Evolutionary conservation across 2,329 filamentous ascomycete genomes (phyloP), one percentile per base, ranked within the genome.

Genomic region (Fusarium sp.): DNA sequence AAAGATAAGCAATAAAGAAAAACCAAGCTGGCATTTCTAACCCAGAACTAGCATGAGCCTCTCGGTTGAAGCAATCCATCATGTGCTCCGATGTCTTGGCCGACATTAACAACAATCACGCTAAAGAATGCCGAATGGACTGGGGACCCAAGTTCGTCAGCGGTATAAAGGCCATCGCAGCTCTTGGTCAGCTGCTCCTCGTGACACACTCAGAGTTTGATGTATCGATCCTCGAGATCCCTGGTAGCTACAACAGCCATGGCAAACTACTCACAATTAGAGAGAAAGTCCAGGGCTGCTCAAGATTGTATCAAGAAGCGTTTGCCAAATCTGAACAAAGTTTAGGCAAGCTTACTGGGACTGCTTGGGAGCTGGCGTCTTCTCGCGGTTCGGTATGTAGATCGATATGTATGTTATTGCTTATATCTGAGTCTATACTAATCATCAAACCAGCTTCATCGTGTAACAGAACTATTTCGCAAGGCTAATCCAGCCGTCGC

Each of bases 401-500:
- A 31, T 31, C 11, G 31, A 31, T 31, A 31, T 31, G 3, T 31
- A 31, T 31, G 31, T 12, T 31, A 12, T 31, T 12, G 31, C 12
- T 31, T 31, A 12, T 12, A 31, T 31, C 31, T 12, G 31, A 31
- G 31, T 31, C 41, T 44, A 17, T 12, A 6, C 42, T 44, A 4
- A 44, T 18, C 6, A 18, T 12, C 0, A 12, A 11, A 24, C 42
- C 11, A 44, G 42, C n/a, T 44, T 44, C 42, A 44, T 7, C 15
- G 7, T 6, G n/a, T 18, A 8, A 44, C 15, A 12, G n/a, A 44
- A 12, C 7, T 44, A 6, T 44, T 24, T 18, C 15, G n/a, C 15
- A 44, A 24, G 6, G 15, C 11, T 0, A 18, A 3, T 12, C 17
- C 42, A 4, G 15, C 15, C 9, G 1, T 44, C 7, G 5, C 42